Evolutionary conservation across 164 flowering plant species (phyloP).

Genomic region (Amborella trichopoda): DNA sequence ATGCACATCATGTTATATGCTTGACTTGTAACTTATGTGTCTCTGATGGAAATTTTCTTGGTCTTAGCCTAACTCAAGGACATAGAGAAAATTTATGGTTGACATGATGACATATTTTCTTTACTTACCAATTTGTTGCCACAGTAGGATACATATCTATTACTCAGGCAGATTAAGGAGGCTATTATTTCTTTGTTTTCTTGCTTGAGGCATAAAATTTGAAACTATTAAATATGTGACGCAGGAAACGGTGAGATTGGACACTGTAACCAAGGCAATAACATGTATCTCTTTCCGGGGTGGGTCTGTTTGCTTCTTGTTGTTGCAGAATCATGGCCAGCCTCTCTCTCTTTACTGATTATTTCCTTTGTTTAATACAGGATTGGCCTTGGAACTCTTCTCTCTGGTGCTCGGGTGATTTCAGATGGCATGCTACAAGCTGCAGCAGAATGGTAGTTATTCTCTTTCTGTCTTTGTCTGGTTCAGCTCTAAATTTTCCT

Average conservation of each 20-base stretch:
- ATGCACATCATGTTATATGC: no score
- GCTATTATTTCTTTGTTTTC: neutral
- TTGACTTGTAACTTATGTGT: no score
- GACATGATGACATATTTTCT: no score
- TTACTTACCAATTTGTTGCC: no score
- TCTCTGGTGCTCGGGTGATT: slow-evolving; percentile 75
- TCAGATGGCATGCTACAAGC: slow-evolving; percentile 99
- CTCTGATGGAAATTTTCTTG: no score
- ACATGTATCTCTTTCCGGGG: slow-evolving; percentile 99
- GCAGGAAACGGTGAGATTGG: slow-evolving; percentile 84
- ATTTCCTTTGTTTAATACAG: slow-evolving; percentile 29
- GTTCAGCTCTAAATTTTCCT: neutral
- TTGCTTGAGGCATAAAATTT: neutral
- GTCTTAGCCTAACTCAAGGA: no score
- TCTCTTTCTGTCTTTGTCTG: neutral
- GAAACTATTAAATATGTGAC: slow-evolving; percentile 2
- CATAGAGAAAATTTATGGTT: no score
- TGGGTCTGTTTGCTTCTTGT: slow-evolving; percentile 20
- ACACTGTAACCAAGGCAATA: slow-evolving; percentile 94
- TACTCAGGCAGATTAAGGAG: no score
- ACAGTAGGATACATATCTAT: no score
- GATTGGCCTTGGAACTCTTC: slow-evolving; percentile 91
- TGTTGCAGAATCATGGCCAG: neutral
- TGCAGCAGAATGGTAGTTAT: slow-evolving; percentile 82
- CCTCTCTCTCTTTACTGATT: neutral